Conservation (phyloP, 345 rosid genomes). For the Toxicodendron radicans region DNA sequence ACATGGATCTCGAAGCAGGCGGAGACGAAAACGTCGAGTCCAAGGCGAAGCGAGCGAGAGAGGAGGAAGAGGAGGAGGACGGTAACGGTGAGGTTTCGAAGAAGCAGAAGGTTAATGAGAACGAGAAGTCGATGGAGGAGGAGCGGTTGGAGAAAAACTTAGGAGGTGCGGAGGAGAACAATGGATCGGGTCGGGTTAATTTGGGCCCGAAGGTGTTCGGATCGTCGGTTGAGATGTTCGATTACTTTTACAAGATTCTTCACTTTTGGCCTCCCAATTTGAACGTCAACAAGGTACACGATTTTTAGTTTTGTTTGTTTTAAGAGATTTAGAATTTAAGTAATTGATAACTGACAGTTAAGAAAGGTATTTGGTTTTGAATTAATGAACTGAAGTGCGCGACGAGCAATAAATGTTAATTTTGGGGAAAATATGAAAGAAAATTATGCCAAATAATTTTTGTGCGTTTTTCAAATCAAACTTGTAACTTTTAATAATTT, state of each 20-base stretch:
- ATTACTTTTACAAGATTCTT: conserved; percentile 62
- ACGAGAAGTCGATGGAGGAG: conserved; percentile 33
- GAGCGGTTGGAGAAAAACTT: conserved; percentile 30
- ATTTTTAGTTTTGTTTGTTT: background rate
- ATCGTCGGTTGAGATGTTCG: conserved; percentile 72
- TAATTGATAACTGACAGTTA: too few relatives aligned
- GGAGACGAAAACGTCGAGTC: conserved; percentile 6
- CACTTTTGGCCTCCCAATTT: conserved; percentile 69
- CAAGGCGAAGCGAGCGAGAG: conserved; percentile 46
- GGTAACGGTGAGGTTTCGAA: conserved; percentile 39
- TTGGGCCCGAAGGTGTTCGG: conserved; percentile 84
- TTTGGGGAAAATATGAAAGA: background rate
- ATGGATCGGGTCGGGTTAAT: conserved; percentile 37
- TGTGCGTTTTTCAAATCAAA: background rate
- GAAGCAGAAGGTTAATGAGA: conserved; percentile 53
- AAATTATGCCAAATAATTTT: background rate
- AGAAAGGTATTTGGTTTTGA: too few relatives aligned
- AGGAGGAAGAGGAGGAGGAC: conserved; percentile 34
- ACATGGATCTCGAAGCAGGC: conserved; percentile 40
- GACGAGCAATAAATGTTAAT: too few relatives aligned
- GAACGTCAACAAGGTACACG: conserved; percentile 65
- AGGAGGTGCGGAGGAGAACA: conserved; percentile 23
- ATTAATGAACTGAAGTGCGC: too few relatives aligned
- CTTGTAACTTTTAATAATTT: too few relatives aligned
- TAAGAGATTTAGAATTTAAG: too few relatives aligned